phyloP scores from a whole-genome alignment of 1,284 basidiomycete genomes.

The Ganoderma sinense region DNA sequence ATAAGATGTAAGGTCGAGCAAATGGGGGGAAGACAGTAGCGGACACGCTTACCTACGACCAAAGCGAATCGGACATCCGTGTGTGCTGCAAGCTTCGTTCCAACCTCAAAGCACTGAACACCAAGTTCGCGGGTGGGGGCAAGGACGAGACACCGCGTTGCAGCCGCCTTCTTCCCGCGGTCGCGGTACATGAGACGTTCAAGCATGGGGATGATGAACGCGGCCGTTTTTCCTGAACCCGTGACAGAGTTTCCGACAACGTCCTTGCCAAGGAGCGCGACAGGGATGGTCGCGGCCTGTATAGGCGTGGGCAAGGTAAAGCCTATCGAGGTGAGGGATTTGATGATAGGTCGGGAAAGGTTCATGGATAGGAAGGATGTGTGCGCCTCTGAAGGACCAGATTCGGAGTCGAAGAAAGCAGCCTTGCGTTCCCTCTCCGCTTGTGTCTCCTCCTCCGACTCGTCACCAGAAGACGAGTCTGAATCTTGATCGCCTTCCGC shows the following conservation, averaged over 20 bases:
- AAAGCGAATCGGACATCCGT: slow-evolving; percentile 91
- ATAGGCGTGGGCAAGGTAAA: slow-evolving; percentile 94
- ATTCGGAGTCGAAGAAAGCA: slow-evolving; percentile 83
- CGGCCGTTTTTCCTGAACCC: slow-evolving; percentile 96
- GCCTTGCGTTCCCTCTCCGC: slow-evolving; percentile 82
- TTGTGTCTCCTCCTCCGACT: slow-evolving; percentile 73
- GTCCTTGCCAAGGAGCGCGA: slow-evolving; percentile 93
- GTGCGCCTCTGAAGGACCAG: slow-evolving; percentile 52
- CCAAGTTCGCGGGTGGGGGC: slow-evolving; percentile 95
- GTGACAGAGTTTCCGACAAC: slow-evolving; percentile 95
- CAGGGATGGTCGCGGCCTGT: slow-evolving; percentile 91
- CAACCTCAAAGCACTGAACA: slow-evolving; percentile 94
- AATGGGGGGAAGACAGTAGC: slow-evolving; percentile 2
- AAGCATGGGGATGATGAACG: slow-evolving; percentile 93
- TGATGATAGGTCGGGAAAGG: slow-evolving; percentile 89
- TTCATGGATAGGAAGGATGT: slow-evolving; percentile 87
- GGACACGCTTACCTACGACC: slow-evolving; percentile 73
- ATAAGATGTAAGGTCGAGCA: slow-evolving; percentile 12
- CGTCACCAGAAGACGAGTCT: slow-evolving; percentile 50
- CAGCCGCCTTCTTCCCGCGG: slow-evolving; percentile 83
- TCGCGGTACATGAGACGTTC: slow-evolving; percentile 93
- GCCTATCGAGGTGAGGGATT: slow-evolving; percentile 83
- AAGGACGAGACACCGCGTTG: slow-evolving; percentile 93
- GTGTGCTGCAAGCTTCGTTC: slow-evolving; percentile 83
- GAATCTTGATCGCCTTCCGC: slow-evolving; percentile 46